Evolutionary conservation across 73 alveolate species (phyloP).

Genomic region (Uronychia binucleata): DNA sequence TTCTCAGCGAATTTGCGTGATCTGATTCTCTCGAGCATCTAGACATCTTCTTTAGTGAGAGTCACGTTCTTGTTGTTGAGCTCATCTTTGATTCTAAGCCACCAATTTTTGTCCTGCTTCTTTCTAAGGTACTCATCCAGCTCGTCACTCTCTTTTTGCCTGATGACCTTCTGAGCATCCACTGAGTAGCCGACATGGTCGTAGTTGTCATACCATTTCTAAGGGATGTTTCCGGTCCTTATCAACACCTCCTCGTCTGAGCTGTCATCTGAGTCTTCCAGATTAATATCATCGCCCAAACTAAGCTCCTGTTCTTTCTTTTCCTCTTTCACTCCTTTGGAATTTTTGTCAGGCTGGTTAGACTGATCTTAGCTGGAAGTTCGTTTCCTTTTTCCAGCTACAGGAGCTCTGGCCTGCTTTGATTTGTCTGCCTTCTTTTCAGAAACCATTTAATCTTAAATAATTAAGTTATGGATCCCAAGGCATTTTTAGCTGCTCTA

Average conservation of each 20-base stretch:
- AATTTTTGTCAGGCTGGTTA: neutral
- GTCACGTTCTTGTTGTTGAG: constrained; percentile 89
- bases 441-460: neutral
- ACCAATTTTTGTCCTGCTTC: constrained; percentile 95
- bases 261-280: constrained; percentile 76
- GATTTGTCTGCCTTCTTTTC: neutral
- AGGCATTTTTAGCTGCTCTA: neutral
- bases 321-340: constrained; percentile 6
- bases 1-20: constrained; percentile 87
- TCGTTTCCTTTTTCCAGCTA: neutral
- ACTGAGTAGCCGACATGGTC: constrained; percentile 94
- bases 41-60: constrained; percentile 92
- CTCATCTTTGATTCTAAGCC: constrained; percentile 94
- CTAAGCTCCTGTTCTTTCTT: neutral
- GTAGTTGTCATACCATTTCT: constrained; percentile 89
- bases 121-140: constrained; percentile 90
- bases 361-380: neutral
- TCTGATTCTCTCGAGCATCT: constrained; percentile 87
- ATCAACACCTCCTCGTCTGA: constrained; percentile 93
- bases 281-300: constrained; percentile 10
- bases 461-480: constrained; percentile 10
- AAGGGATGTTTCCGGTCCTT: constrained; percentile 90
- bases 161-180: constrained; percentile 78
- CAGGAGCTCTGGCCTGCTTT: neutral
- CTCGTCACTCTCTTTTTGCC: constrained; percentile 80